Evolutionary conservation across 345 rosid species (phyloP).

Genomic region (Murraya koenigii): DNA sequence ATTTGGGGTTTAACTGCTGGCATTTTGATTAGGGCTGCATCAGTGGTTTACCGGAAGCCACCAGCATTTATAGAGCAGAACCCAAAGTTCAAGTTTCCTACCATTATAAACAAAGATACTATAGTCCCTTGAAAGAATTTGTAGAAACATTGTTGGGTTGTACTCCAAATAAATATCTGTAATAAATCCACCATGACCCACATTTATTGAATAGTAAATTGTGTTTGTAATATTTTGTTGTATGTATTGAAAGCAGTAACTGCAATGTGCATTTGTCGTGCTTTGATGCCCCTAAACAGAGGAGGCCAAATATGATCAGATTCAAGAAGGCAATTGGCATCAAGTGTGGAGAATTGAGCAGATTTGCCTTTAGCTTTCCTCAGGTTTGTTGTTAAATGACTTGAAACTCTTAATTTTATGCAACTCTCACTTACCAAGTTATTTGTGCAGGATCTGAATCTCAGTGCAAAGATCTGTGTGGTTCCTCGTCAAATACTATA

Average conservation of each 20-base stretch:
- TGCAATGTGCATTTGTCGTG: not conserved
- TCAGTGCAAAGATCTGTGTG: not conserved
- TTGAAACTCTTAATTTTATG: not conserved
- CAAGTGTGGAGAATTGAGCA: not conserved
- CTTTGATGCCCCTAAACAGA: slow-evolving; percentile 1
- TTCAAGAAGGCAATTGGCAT: not conserved
- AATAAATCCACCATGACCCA: slow-evolving; percentile 5
- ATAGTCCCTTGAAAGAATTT: slow-evolving; percentile 22
- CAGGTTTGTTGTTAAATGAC: slow-evolving; percentile 4
- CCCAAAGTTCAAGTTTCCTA: slow-evolving; percentile 62
- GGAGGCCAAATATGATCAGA: not conserved
- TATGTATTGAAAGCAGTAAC: not conserved
- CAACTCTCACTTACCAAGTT: not conserved
- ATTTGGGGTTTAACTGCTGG: slow-evolving; percentile 83
- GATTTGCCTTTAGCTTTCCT: not conserved
- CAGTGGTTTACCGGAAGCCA: slow-evolving; percentile 57
- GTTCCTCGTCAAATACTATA: not conserved
- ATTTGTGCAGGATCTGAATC: slow-evolving; percentile 4
- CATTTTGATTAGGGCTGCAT: slow-evolving; percentile 69
- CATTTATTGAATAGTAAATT: not conserved
- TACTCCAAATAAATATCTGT: slow-evolving; percentile 12
- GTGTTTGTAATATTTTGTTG: not conserved
- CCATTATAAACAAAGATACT: slow-evolving; percentile 34
- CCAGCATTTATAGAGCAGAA: slow-evolving; percentile 59
- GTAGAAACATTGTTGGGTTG: not conserved